These are phyloP conservation scores for Solanum pinnatisectum DNA, from an alignment of 257 asterid species.

Conservation along the genomic window DNA sequence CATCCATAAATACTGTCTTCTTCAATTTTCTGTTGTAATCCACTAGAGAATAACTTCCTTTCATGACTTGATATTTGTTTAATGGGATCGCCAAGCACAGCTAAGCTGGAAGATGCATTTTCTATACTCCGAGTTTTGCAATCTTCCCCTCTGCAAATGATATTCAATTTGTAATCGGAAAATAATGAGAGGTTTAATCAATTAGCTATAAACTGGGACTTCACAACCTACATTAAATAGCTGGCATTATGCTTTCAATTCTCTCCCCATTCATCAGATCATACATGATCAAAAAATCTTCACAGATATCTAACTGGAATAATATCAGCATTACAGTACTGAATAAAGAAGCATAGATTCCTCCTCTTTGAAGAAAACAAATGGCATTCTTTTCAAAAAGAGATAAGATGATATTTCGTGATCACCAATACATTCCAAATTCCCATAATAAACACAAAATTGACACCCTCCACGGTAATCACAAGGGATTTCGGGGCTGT, in stretches of 20 bases:
- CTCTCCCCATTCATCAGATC: background rate
- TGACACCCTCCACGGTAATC: background rate
- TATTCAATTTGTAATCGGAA: background rate
- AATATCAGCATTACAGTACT: background rate
- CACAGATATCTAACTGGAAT: background rate
- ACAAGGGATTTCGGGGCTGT: background rate
- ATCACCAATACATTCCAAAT: background rate
- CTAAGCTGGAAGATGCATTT: conserved; percentile 14
- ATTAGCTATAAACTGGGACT: background rate
- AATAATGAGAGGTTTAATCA: background rate
- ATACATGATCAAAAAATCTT: background rate
- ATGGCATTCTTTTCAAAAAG: background rate
- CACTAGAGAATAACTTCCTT: background rate
- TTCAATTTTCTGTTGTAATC: conserved; percentile 2
- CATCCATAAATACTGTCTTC: background rate
- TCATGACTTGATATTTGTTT: conserved; percentile 29
- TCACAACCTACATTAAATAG: background rate
- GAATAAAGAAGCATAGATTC: background rate
- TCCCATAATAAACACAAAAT: background rate
- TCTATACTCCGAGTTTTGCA: conserved; percentile 14
- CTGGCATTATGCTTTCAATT: background rate
- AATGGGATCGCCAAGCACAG: conserved; percentile 19
- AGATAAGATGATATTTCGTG: background rate
- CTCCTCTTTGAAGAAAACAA: background rate
- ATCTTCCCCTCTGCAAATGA: conserved; percentile 46